Evolutionary conservation across 495 filamentous ascomycete species (phyloP).

Genomic region (Penicillium bovifimosum): DNA sequence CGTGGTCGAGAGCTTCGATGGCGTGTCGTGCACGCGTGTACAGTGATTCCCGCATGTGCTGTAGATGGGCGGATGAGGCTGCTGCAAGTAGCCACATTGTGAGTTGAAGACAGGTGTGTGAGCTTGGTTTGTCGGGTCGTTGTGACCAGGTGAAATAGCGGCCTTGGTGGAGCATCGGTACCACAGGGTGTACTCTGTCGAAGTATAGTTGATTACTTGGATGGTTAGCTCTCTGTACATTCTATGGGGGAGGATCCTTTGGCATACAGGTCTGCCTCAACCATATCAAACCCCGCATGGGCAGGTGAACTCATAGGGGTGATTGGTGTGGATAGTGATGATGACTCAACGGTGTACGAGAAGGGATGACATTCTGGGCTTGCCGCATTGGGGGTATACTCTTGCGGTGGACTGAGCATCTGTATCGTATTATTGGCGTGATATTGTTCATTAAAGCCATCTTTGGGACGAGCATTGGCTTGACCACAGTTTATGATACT

Average conservation of each 20-base stretch:
- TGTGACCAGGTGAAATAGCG: slow-evolving; percentile 38
- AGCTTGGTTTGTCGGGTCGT: slow-evolving; percentile 21
- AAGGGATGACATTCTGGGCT: neutral
- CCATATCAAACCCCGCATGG: neutral
- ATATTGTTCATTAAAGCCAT: neutral
- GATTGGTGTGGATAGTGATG: neutral
- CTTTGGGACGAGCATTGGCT: neutral
- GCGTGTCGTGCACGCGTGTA: slow-evolving; percentile 46
- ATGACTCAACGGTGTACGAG: neutral
- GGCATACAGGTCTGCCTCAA: slow-evolving; percentile 3
- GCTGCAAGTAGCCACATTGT: slow-evolving; percentile 54
- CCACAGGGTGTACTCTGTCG: slow-evolving; percentile 50
- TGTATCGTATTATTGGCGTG: neutral
- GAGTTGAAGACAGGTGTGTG: slow-evolving; percentile 43
- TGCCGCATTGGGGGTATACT: neutral
- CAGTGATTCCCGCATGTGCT: slow-evolving; percentile 38
- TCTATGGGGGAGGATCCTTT: neutral
- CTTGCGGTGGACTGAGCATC: neutral
- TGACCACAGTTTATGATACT: slow-evolving; percentile 3
- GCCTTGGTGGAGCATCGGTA: slow-evolving; percentile 48
- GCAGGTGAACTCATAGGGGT: neutral
- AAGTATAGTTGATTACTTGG: slow-evolving; percentile 52
- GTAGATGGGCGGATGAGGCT: slow-evolving; percentile 48
- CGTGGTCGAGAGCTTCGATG: slow-evolving; percentile 26
- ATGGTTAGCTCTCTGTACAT: slow-evolving; percentile 16